Evolutionary conservation across 345 rosid species (phyloP), one percentile per base, ranked within the genome.

Genomic region (Pugionium cornutum): DNA sequence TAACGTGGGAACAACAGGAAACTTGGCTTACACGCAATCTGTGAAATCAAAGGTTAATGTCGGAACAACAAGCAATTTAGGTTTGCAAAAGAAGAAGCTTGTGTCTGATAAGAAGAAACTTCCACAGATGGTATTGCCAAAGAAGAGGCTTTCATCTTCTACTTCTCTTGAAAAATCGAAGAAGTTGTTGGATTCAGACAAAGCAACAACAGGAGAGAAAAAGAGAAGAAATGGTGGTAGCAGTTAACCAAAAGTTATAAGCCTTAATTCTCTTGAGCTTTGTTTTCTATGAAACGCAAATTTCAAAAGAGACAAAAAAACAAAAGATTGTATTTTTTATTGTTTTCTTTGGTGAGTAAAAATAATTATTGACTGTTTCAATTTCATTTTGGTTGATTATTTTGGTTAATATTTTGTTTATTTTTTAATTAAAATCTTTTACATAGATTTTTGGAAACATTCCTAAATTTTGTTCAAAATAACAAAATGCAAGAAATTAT

Each of bases 101-200:
- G 54, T 65, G 42, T 28, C 65, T 58, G 70, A 66, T 31, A 60
- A 66, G 35, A 46, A 53, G 56, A 73, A 59, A 66, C 51, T 63
- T 36, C 57, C 62, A 2, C 58, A 64, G 43, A 8, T 8, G 32
- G 67, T 73, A 25, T 46, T 65, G 72, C 67, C 72, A 10, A 73
- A 73, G 62, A 73, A 73, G 67, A 59, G 76, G 11, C 76, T 51
- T 42, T 58, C 66, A 9, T 58, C 66, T 29, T 72, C 76, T 37
- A 46, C 72, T 18, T 73, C 76, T 7, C 40, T 42, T 28, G 70
- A 59, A 47, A 34, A 30, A 57, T 29, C 60, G 10, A 73, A 54
- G 44, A 58, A 10, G 48, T 28, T 66, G 58, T 43, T 37, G 4
- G 76, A 37, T 44, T 32, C 31, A 4, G 50, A 66, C 51, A 73